phyloP scores from a whole-genome alignment of 2,329 filamentous ascomycete species.

The Colletotrichum tamarilloi region DNA sequence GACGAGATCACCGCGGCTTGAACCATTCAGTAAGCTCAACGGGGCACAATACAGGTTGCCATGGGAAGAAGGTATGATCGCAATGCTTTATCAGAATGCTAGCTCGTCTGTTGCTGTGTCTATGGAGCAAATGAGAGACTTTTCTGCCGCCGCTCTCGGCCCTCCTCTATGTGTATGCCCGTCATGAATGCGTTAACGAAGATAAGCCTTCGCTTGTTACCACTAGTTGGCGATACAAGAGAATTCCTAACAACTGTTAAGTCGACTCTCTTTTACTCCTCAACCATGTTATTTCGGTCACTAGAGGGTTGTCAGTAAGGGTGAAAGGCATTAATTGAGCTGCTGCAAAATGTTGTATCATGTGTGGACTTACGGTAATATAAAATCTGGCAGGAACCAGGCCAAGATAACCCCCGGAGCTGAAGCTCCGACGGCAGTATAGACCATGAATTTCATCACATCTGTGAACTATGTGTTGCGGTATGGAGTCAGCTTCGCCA shows the following conservation, averaged over 20 bases:
- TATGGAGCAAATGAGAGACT: neutral
- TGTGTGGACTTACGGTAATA: slow-evolving; percentile 10
- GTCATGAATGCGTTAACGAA: neutral
- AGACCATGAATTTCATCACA: slow-evolving; percentile 25
- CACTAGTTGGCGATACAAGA: neutral
- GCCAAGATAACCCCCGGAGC: slow-evolving; percentile 14
- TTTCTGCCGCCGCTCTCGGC: neutral
- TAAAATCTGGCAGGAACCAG: slow-evolving; percentile 22
- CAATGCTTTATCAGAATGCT: neutral
- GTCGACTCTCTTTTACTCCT: neutral
- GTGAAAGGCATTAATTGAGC: no score
- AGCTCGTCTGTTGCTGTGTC: neutral
- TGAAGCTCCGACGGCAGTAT: slow-evolving; percentile 19
- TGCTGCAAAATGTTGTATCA: neutral
- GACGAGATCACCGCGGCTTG: neutral
- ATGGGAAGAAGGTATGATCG: neutral
- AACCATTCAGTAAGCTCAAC: neutral
- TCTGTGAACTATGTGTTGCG: slow-evolving; percentile 12
- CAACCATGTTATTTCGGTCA: slow-evolving; percentile 21
- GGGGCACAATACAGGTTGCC: neutral
- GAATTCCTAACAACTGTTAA: neutral
- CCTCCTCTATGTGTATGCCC: neutral
- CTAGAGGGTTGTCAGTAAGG: neutral
- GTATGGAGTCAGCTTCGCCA: no score
- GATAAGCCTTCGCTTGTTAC: neutral